Evolutionary conservation across 2,329 filamentous ascomycete species (phyloP).

Genomic region (Cercospora janseana): DNA sequence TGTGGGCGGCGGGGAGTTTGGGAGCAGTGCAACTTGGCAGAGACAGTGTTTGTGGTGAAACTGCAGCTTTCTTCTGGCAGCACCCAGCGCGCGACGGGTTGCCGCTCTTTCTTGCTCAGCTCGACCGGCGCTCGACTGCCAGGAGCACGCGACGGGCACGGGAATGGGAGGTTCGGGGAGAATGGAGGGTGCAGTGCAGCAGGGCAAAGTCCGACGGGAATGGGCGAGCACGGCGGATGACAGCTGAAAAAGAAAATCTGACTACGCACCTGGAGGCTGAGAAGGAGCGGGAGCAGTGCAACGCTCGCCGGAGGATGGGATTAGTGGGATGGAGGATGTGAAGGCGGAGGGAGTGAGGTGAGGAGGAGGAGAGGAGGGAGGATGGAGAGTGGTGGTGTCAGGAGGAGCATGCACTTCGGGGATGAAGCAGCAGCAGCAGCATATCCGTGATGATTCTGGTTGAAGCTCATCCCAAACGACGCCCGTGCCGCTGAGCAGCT

Average conservation of each 20-base stretch:
- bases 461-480: slow-evolving; percentile 13
- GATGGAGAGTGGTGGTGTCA: neutral
- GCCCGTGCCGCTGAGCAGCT: too few species aligned
- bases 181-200: neutral
- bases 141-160: neutral
- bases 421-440: slow-evolving; percentile 1
- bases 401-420: slow-evolving; percentile 12
- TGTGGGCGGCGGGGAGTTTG: too few species aligned
- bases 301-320: neutral
- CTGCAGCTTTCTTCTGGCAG: neutral
- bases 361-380: slow-evolving; percentile 2
- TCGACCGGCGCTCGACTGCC: too few species aligned
- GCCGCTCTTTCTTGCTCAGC: too few species aligned
- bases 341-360: slow-evolving; percentile 4
- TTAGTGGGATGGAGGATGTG: neutral
- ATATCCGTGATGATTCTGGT: slow-evolving; percentile 8
- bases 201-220: slow-evolving; percentile 1
- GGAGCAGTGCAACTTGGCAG: too few species aligned
- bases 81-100: too few species aligned
- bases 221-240: neutral
- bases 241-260: slow-evolving; percentile 9
- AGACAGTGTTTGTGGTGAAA: too few species aligned
- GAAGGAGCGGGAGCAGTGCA: neutral
- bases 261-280: slow-evolving; percentile 18
- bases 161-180: too few species aligned